phyloP scores from a whole-genome alignment of 306 rosid genomes.

The Ziziphus jujuba region DNA sequence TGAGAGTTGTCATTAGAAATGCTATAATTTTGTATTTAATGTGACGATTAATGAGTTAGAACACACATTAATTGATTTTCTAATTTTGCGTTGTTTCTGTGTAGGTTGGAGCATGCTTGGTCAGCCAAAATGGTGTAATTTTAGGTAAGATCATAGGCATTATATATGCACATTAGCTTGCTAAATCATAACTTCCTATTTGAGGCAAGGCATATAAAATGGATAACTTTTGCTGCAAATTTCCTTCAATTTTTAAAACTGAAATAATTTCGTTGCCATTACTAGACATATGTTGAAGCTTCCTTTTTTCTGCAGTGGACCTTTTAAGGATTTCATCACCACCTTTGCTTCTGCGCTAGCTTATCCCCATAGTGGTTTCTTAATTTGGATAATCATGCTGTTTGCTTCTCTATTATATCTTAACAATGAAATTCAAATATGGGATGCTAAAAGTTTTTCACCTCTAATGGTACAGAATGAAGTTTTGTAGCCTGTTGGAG shows the following conservation, averaged over 20 bases:
- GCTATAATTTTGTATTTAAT: neutral
- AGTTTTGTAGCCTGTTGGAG: neutral
- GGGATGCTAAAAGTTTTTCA: neutral
- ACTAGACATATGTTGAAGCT: no score
- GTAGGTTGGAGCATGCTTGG: slow-evolving; percentile 96
- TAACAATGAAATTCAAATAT: neutral
- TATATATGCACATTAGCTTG: neutral
- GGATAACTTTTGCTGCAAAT: no score
- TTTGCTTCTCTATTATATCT: no score
- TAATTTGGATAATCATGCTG: no score
- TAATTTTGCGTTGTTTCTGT: slow-evolving; percentile 20
- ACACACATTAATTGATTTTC: neutral
- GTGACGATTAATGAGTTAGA: neutral
- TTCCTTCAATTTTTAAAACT: no score
- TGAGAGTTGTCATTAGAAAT: neutral
- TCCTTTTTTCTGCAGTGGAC: no score
- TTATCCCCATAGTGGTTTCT: no score
- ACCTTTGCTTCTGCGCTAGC: no score
- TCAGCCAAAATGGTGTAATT: slow-evolving; percentile 78
- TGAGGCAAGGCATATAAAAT: no score
- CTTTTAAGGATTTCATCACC: no score
- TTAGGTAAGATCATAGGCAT: slow-evolving; percentile 56
- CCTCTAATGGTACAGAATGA: no score
- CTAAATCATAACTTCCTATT: neutral
- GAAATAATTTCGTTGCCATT: no score